These are phyloP conservation scores for Boletus rufocinnamomeus DNA, from an alignment of 768 basidiomycete genomes.

Conservation along the genomic window DNA sequence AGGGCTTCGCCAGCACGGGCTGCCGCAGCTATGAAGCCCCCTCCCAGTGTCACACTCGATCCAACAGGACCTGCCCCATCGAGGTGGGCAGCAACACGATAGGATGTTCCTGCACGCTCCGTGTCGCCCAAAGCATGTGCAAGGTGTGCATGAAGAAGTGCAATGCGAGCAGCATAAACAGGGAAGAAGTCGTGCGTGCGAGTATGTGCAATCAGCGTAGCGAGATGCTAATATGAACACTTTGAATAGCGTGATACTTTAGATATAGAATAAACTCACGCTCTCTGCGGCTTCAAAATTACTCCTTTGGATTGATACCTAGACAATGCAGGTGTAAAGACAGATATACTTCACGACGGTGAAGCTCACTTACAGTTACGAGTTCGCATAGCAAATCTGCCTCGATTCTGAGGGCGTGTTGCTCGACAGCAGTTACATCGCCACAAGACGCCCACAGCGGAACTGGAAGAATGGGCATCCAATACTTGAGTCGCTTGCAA, in stretches of 20 bases:
- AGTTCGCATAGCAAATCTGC: conserved; percentile 75
- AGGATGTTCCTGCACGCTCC: conserved; percentile 59
- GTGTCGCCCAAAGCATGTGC: conserved; percentile 63
- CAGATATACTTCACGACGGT: not conserved
- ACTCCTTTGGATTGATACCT: conserved; percentile 69
- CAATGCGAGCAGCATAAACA: conserved; percentile 59
- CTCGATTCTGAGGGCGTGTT: conserved; percentile 58
- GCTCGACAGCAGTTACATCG: conserved; percentile 52
- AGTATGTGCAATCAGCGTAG: conserved; percentile 58
- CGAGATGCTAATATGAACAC: conserved; percentile 35
- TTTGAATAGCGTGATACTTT: not conserved
- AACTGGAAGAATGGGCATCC: conserved; percentile 38
- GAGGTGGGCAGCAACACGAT: conserved; percentile 59
- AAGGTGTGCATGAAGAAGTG: conserved; percentile 71
- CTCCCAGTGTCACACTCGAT: conserved; percentile 13
- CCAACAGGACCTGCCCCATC: conserved; percentile 37
- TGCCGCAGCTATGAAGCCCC: conserved; percentile 46
- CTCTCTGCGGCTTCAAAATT: conserved; percentile 66
- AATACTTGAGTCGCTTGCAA: not conserved
- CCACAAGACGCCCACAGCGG: conserved; percentile 54
- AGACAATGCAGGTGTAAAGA: not conserved
- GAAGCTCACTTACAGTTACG: conserved; percentile 48
- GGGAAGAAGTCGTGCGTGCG: conserved; percentile 59
- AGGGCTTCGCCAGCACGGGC: conserved; percentile 55
- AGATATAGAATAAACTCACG: conserved; percentile 35